phyloP scores from a whole-genome alignment of 371 early-diverging fungal genomes.

The Haplosporangium sp. region DNA sequence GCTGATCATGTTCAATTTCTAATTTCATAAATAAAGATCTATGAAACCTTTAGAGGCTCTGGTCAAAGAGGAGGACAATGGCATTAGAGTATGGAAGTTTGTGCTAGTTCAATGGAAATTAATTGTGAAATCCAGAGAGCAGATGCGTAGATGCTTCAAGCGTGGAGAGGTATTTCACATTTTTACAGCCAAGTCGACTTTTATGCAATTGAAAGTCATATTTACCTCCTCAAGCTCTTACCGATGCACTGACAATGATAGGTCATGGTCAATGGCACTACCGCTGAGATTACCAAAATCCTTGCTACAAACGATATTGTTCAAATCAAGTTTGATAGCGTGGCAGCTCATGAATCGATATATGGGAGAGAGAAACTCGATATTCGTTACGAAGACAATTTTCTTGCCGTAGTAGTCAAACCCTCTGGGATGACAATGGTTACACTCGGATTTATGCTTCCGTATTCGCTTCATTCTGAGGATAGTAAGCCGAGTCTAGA shows the following conservation, averaged over 20 bases:
- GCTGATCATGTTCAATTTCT: neutral
- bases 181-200: neutral
- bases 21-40: neutral
- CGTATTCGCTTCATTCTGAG: conserved; percentile 17
- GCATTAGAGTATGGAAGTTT: conserved; percentile 45
- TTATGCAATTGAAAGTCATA: neutral
- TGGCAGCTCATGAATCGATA: conserved; percentile 49
- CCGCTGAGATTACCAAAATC: conserved; percentile 60
- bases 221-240: no score
- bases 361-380: conserved; percentile 57
- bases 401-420: conserved; percentile 67
- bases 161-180: conserved; percentile 35
- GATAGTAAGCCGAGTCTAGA: neutral
- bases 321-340: conserved; percentile 58
- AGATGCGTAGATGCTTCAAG: conserved; percentile 49
- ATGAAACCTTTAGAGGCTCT: conserved; percentile 31
- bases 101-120: conserved; percentile 46
- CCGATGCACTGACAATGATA: conserved; percentile 9
- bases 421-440: conserved; percentile 64
- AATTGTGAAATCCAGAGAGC: conserved; percentile 50
- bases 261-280: conserved; percentile 61
- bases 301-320: conserved; percentile 58
- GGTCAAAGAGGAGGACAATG: conserved; percentile 34
- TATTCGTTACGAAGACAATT: conserved; percentile 61
- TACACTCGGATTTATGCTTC: conserved; percentile 33